Conservation (phyloP, 176 grass and related monocot genomes). For the Chloris gayana region DNA sequence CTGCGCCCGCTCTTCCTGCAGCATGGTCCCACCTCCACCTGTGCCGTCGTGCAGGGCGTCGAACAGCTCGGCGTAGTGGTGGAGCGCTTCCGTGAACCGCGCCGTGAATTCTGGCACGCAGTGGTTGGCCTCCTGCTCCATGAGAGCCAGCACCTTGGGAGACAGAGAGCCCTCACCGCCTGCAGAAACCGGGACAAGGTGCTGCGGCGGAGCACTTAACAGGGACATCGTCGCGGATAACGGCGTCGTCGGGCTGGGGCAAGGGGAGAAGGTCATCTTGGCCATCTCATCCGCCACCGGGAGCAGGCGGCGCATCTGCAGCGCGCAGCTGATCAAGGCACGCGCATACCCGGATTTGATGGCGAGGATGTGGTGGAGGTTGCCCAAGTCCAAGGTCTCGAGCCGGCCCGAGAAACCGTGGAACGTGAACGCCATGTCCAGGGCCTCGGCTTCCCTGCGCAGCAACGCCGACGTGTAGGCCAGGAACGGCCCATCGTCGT, state of each 20-base stretch:
- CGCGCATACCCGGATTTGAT: not conserved
- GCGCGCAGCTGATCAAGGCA: not conserved
- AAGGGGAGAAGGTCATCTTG: not conserved
- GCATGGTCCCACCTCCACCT: too few species aligned
- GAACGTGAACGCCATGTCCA: conserved; percentile 7
- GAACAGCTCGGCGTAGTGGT: conserved; percentile 48
- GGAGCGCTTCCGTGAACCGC: conserved; percentile 36
- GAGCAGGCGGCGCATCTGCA: conserved; percentile 32
- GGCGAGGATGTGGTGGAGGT: not conserved
- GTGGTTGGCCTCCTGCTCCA: conserved; percentile 48
- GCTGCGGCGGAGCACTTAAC: not conserved
- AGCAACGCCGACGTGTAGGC: too few species aligned
- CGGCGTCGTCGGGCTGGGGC: not conserved
- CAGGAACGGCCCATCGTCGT: too few species aligned
- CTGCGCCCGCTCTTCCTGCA: not conserved
- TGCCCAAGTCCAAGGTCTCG: conserved; percentile 10
- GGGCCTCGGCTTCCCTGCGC: not conserved
- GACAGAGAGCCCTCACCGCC: not conserved
- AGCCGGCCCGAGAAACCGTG: not conserved
- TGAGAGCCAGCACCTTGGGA: conserved; percentile 18
- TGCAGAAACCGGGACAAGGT: not conserved
- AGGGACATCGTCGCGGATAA: too few species aligned
- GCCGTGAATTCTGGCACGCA: not conserved
- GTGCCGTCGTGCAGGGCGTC: conserved; percentile 28
- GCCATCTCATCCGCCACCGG: too few species aligned